A percentile compares a stretch with the other conserved stretches of the same genome.
Evolutionary conservation across 225 moss, liverwort and hornwort genomes (phyloP).

Genomic region (Marchantia polymorpha): DNA sequence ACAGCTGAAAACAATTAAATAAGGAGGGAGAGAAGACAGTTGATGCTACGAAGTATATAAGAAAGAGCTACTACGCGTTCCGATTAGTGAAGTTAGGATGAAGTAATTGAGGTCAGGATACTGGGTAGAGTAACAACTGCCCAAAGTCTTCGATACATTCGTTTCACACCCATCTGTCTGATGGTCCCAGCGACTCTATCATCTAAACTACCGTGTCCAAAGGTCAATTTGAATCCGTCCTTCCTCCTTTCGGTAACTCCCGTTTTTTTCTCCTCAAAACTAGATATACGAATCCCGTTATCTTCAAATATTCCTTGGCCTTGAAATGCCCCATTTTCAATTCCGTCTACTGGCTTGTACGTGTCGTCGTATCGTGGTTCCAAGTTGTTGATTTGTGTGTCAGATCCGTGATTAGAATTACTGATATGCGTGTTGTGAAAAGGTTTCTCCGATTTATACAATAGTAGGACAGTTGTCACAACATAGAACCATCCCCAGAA

Average conservation of each 20-base stretch:
- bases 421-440: conserved; percentile 30
- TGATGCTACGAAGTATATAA: not conserved
- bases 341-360: conserved; percentile 2
- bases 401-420: conserved; percentile 7
- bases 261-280: conserved; percentile 17
- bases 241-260: conserved; percentile 23
- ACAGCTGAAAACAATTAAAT: not conserved
- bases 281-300: conserved; percentile 7
- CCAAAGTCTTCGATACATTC: conserved; percentile 43
- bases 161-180: conserved; percentile 40
- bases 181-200: conserved; percentile 37
- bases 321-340: conserved; percentile 23
- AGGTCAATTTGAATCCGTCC: conserved; percentile 15
- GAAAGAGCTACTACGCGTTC: not conserved
- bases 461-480: conserved; percentile 34
- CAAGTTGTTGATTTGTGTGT: conserved; percentile 13
- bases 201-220: conserved; percentile 30
- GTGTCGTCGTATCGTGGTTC: conserved; percentile 24
- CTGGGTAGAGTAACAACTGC: conserved; percentile 40
- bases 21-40: not conserved
- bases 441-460: conserved; percentile 41
- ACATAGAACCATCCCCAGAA: conserved; percentile 55
- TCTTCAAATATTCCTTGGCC: conserved; percentile 25
- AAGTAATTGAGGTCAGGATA: conserved; percentile 26
- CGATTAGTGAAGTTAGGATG: not conserved